Percentiles rank a stretch among this genome's conserved stretches.
Evolutionary conservation across 805 yeast species (phyloP).

Genomic region (Candida golubevii): DNA sequence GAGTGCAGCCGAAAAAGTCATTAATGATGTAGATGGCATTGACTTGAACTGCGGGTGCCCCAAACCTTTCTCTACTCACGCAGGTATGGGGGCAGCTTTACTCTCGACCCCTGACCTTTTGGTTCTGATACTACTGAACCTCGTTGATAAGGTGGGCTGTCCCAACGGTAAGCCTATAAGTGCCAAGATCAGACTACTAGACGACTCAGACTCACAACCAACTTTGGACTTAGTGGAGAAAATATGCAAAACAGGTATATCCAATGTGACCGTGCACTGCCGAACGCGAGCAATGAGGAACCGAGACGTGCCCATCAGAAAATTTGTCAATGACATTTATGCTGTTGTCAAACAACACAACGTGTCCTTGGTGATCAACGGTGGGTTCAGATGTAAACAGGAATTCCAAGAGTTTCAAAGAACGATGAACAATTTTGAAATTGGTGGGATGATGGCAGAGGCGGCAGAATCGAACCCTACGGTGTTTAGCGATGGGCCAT

Average conservation of each 20-base stretch:
- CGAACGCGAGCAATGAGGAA: slow-evolving; percentile 86
- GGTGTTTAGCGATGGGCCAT: slow-evolving; percentile 48
- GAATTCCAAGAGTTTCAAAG: slow-evolving; percentile 53
- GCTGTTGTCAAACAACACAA: slow-evolving; percentile 55
- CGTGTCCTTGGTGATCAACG: slow-evolving; percentile 78
- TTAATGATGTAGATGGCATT: slow-evolving; percentile 84
- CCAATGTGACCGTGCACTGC: slow-evolving; percentile 87
- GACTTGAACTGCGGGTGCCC: slow-evolving; percentile 98
- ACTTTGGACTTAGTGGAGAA: slow-evolving; percentile 55
- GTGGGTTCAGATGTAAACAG: slow-evolving; percentile 54
- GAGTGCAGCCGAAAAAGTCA: slow-evolving; percentile 76
- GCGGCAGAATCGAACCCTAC: slow-evolving; percentile 86
- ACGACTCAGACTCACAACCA: slow-evolving; percentile 46
- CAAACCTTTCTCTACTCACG: slow-evolving; percentile 87
- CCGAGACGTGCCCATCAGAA: slow-evolving; percentile 75
- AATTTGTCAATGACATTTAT: slow-evolving; percentile 58
- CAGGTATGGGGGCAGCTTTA: slow-evolving; percentile 98
- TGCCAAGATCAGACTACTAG: slow-evolving; percentile 81
- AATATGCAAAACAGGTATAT: slow-evolving; percentile 67
- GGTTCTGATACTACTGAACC: slow-evolving; percentile 57
- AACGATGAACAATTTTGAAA: slow-evolving; percentile 45
- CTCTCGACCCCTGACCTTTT: slow-evolving; percentile 76
- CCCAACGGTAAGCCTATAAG: slow-evolving; percentile 78
- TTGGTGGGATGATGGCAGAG: slow-evolving; percentile 95
- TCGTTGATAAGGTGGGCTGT: slow-evolving; percentile 77